Evolutionary conservation across 345 rosid species (phyloP), one percentile per base, ranked within the genome.

Genomic region (Rubroshorea leprosula): DNA sequence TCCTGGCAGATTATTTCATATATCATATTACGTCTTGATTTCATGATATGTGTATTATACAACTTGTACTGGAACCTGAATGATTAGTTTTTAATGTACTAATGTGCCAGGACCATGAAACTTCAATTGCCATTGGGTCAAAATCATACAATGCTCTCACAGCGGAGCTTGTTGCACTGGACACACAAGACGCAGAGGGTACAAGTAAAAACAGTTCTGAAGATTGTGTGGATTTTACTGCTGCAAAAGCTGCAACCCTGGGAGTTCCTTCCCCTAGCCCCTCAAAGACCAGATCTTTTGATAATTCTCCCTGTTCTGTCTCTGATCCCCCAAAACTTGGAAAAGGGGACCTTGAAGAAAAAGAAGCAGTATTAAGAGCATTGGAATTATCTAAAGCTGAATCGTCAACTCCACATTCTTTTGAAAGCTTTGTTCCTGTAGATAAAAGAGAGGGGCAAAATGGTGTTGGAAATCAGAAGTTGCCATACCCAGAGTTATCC

Each of bases 251-350:
- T 58, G 97, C 99, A 20, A 75, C 89, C 35, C 74, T 94, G 23
- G 97, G 97, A 57, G 90, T 90, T 69, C 97, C 99, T 78, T 87
- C 95, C 56, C 97, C 99, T 5, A 70, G 72, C 68, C 97, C 85
- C 68, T 80, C 86, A 63, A 90, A 78, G 68, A 71, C 84, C 21
- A 82, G 78, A 63, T 90, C 99, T 62, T 87, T 87, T 56, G 87
- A 82, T 26, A 87, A 83, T 18, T 81, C 95, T 73, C 88, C 90
- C 31, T 75, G 51, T 73, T 74, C 90, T 25, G 72, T 64, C 54
- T 61, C 80, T 57, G 89, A 74, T 62, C 58, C 62, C 23, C 73
- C 61, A 29, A 70, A 7, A 23, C 16, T 16, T 54, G 77, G 82
- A 72, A 89, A 87, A 67, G 97, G 97, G 52, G 97, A 94, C 62